Evolutionary conservation across 2,329 filamentous ascomycete genomes (phyloP), one percentile per base, ranked within the genome.

Genomic region (Sporothrix phasma): DNA sequence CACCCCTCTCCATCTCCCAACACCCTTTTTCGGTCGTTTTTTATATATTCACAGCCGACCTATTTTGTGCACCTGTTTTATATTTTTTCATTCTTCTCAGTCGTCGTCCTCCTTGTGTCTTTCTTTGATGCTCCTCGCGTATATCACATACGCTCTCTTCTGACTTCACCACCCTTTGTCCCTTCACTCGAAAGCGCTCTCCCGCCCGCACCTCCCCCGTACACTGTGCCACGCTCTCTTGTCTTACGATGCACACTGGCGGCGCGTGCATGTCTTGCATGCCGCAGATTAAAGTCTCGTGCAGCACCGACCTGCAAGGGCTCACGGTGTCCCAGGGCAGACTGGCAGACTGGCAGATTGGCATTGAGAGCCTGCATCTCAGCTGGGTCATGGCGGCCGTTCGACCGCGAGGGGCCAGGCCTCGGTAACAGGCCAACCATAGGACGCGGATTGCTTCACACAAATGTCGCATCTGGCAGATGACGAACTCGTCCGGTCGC

Each of bases 211-310:
- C n/a, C n/a, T n/a, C n/a, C n/a, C n/a, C n/a, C n/a, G n/a, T n/a
- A n/a, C n/a, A n/a, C n/a, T n/a, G 6, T 24, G 26, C 22, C 19
- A 15, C 41, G 15, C 34, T 37, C 3, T 2, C 45, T 37, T 39
- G 43, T 39, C 26, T 31, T n/a, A 45, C 54, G 24, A 59, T 10
- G 54, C 37, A 59, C 11, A 61, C 58, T 41, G 13, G 58, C 29
- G 41, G 58, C 5, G 43, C 58, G 43, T 47, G 58, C 26, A 37
- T 61, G 58, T 61, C 58, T 61, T 61, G 58, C 43, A 47, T 61
- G 29, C 26, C 37, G 54, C 37, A 17, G 41, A 15, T 11, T n/a
- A n/a, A 46, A 31, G 46, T 37, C 19, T 47, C 19, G 58, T 37
- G 29, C 43, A 47, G 43, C 58, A 47, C 58, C 43, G 41, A 61